Evolutionary conservation across 2,329 filamentous ascomycete genomes (phyloP), one percentile per base, ranked within the genome.

Genomic region (Seiridium cupressi): DNA sequence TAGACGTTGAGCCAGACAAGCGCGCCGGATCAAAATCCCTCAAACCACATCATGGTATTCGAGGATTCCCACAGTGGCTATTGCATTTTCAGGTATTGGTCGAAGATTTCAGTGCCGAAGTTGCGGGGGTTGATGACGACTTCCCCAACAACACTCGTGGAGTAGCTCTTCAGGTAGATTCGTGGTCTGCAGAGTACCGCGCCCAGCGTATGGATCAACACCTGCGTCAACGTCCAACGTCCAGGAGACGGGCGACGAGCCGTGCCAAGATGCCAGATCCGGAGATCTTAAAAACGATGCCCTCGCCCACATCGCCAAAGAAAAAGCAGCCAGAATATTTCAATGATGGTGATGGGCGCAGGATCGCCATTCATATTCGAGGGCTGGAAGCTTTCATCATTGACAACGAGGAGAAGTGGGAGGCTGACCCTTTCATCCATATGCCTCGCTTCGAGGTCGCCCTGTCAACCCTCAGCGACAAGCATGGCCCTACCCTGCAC

Each of bases 301-400:
- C 85, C 79, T 54, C 78, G 69, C 67, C 82, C 31, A 80, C 78
- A 10, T 75, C 79, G 7, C 69, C 83, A 4, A 83, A 76, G 62
- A 84, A 84, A 71, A 87, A 84, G 64, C 80, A 82, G 73, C 63
- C 65, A 18, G 58, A 62, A n/a, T 11, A 63, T 57, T 81, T 83
- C 58, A 77, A 77, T n/a, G 71, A 77, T 1, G 84, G 84, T 10
- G 94, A 99, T 75, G 93, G 93, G 1, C 85, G 95, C 61, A 88
- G 92, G 38, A 77, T 99, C 35, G 88, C 91, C 3, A 76, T 98
- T 34, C 91, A 96, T 70, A 85, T 91, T 44, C 87, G 91, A 62
- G 92, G 92, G 0, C 80, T 99, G 3, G 95, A 98, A 73, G 92
- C 89, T 0, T 94, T 95, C 67, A 90, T 98, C 54, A 89, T 98